Base-by-base conservation (phyloP, 2,329 filamentous ascomycete species). In the Fusarium agapanthi region DNA sequence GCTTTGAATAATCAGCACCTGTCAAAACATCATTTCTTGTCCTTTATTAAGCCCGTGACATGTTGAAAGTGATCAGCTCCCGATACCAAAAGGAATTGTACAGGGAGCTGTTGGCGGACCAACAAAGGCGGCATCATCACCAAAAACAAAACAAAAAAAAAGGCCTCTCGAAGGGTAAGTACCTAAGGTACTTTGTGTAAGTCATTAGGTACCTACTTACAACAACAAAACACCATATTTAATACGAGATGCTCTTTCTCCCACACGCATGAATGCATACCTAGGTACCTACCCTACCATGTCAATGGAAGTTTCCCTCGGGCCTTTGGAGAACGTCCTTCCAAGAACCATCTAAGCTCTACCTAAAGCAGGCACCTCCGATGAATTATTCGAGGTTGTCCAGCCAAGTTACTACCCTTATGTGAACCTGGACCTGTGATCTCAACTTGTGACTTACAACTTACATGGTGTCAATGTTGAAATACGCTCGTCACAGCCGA, bases 1-100 rank as follows among this genome's bases (percentile, higher is more conserved):
- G 74, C 75, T 80, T 75, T 73, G 50, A 76, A 80, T 79, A 79
- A 80, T 79, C 72, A 76, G 37, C 67, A 61, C 75, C 74, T 76
- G 75, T 77, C 75, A 75, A 75, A 70, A 61, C 41, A 44, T 55
- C 37, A 70, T 32, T n/a, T 35, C 16, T 30, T 44, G 24, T 12
- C 10, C 20, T 38, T 13, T n/a, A 40, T 43, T 18, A 34, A 30
- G 30, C 26, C 24, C 43, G 41, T 58, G 43, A 41, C 24, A 28
- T 57, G 30, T 35, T 10, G 38, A 24, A 43, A 37, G 15, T 22
- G 16, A 50, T n/a, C 14, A 35, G 18, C 24, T 53, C 32, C 20
- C n/a, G n/a, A 37, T 50, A 14, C 24, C 26, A 11, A 43, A 15
- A 26, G 30, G 16, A 28, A 18, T 20, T 16, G 38, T 22, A 5